These are phyloP conservation scores for Cyclotella kingstonii DNA, from an alignment of 108 stramenopile genomes.

Conservation along the genomic window DNA sequence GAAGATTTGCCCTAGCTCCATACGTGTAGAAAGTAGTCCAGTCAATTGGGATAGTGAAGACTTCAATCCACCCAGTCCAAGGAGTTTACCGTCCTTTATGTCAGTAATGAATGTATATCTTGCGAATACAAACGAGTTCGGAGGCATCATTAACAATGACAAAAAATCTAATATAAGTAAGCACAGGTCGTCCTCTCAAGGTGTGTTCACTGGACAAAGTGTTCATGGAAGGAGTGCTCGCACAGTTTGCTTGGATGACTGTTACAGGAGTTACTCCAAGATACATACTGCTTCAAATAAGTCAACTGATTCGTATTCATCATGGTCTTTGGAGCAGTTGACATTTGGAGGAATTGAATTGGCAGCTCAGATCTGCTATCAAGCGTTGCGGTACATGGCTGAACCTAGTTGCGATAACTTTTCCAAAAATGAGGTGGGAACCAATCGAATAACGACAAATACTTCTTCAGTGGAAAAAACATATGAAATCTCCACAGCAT, in stretches of 20 bases:
- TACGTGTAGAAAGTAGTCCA: not conserved
- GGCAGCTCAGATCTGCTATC: constrained; percentile 25
- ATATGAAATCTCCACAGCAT: constrained; percentile 7
- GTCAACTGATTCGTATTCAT: constrained; percentile 1
- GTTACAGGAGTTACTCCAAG: not conserved
- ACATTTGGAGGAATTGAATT: constrained; percentile 16
- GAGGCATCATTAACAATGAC: not conserved
- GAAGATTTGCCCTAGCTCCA: not conserved
- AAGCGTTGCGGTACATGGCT: not conserved
- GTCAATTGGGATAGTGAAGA: constrained; percentile 16
- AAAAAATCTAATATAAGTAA: not conserved
- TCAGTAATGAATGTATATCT: constrained; percentile 39
- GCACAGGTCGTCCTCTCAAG: not conserved
- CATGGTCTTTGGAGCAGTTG: constrained; percentile 25
- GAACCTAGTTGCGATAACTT: not conserved
- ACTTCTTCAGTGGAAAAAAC: constrained; percentile 7
- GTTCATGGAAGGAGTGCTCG: constrained; percentile 36
- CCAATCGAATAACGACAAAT: not conserved
- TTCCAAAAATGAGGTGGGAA: not conserved
- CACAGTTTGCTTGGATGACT: constrained; percentile 16
- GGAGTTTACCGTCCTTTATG: constrained; percentile 40
- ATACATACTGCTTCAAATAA: not conserved
- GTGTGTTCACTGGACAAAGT: constrained; percentile 31
- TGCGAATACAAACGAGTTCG: too few species aligned
- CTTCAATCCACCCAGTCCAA: constrained; percentile 34